Evolutionary conservation across 257 asterid species (phyloP).

Genomic region (Solanum peruvianum): DNA sequence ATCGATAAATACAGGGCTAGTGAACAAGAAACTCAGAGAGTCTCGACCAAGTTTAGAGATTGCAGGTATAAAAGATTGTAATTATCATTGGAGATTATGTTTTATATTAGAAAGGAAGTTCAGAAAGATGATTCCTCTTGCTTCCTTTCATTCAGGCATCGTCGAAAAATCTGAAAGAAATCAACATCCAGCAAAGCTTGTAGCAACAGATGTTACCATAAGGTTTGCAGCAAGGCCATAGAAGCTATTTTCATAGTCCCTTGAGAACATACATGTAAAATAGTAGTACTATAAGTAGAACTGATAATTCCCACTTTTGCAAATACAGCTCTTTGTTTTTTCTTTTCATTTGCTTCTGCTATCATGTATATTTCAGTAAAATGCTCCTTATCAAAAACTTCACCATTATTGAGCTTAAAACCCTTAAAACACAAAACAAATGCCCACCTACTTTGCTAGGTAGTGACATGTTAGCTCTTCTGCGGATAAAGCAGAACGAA

Average conservation of each 20-base stretch:
- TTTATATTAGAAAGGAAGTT: neutral
- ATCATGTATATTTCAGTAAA: neutral
- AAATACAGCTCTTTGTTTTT: neutral
- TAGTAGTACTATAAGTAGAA: neutral
- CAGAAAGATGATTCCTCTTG: neutral
- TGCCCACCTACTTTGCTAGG: neutral
- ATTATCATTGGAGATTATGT: neutral
- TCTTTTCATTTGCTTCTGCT: neutral
- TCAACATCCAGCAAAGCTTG: neutral
- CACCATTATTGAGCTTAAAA: neutral
- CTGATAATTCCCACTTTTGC: neutral
- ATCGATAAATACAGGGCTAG: neutral
- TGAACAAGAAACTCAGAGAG: neutral
- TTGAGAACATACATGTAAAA: neutral
- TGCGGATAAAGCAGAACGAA: neutral
- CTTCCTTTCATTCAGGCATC: neutral
- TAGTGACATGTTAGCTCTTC: neutral
- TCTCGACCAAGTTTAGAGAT: conserved; percentile 7
- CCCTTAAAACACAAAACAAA: neutral
- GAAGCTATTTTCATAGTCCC: neutral
- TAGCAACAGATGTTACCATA: neutral
- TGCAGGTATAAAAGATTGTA: conserved; percentile 5
- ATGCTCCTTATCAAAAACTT: neutral
- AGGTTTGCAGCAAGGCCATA: neutral
- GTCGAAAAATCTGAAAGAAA: conserved; percentile 6